Base-by-base conservation (phyloP, 768 basidiomycete genomes). In the Rhodotorula graminis region DNA sequence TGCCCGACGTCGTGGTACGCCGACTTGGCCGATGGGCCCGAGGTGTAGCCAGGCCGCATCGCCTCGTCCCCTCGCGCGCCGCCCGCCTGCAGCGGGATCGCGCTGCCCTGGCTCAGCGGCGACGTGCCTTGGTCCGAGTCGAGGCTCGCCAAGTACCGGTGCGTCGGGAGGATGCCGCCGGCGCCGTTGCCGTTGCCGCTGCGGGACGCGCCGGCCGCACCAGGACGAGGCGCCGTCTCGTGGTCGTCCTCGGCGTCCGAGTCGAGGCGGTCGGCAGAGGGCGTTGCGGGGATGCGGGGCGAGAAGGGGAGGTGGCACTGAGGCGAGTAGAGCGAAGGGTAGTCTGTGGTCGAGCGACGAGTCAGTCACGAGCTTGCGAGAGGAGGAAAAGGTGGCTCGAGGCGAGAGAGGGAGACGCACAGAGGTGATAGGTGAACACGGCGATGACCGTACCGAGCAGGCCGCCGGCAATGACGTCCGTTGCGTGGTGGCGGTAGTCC, bases 381-480 rank as follows among this genome's bases (percentile, higher is more conserved):
- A 1, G 44, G 23, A 31, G 19, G 3, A 18, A 18, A 14, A 2
- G 27, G 21, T 29, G 21, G n/a, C n/a, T n/a, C n/a, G 25, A 14
- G 44, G 18, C 7, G 42, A 29, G 53, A 5, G 8, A 55, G 53
- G 9, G 27, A 12, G 52, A 63, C 68, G 47, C 7, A 74, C 73
- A 78, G 46, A 77, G 75, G 42, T 90, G 87, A 81, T 94, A 94
- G 25, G 86, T 80, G 76, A 92, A 89, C 82, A 86, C 89, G 27
- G 91, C 84, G 68, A 90, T 82, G 58, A 84, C 79, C 27, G 90
- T 82, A 21, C 94, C 95, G 15, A 97, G 83, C 42, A 89, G 65
- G 6, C 88, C 85, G 11, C 94, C 93, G 4, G 90, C 87, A 16
- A 92, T 78, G 56, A 96, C 90, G 76, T 99, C 95, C 11, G 72